Conservation (phyloP, 2,329 filamentous ascomycete species). For the Bipolaris sorokiniana region DNA sequence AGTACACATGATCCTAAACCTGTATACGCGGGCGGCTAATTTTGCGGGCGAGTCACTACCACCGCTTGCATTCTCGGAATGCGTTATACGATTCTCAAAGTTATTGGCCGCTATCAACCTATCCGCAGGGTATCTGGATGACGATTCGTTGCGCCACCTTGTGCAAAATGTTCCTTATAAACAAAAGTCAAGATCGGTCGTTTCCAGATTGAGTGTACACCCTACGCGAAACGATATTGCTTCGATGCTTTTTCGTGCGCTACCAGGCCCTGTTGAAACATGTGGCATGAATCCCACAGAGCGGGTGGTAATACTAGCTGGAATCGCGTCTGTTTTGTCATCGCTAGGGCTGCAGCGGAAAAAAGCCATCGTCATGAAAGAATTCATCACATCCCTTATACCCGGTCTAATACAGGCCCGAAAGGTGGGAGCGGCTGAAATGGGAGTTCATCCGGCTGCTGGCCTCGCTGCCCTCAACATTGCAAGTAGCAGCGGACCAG, state of each 20-base stretch:
- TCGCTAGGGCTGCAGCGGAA: constrained; percentile 82
- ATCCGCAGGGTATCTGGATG: constrained; percentile 66
- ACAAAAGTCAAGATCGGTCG: constrained; percentile 50
- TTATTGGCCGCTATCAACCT: constrained; percentile 71
- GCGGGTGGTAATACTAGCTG: constrained; percentile 78
- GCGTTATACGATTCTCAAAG: constrained; percentile 74
- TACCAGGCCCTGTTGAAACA: constrained; percentile 62
- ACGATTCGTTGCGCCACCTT: constrained; percentile 59
- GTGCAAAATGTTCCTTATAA: constrained; percentile 52
- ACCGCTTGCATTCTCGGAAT: constrained; percentile 73
- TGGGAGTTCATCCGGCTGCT: constrained; percentile 92
- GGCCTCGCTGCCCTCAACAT: constrained; percentile 75
- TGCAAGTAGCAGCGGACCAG: constrained; percentile 64
- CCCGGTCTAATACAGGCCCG: constrained; percentile 87
- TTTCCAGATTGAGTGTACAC: constrained; percentile 43
- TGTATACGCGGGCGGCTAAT: constrained; percentile 72
- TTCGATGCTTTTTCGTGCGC: constrained; percentile 45
- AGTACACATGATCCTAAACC: constrained; percentile 72
- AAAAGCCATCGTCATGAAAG: constrained; percentile 86
- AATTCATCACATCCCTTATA: constrained; percentile 82
- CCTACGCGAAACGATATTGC: constrained; percentile 47
- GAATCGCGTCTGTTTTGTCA: constrained; percentile 85
- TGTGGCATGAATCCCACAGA: constrained; percentile 75
- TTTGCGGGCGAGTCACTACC: constrained; percentile 72
- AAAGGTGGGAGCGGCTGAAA: constrained; percentile 92